These are phyloP conservation scores for Friedmanniomyces simplex DNA, from an alignment of 495 filamentous ascomycete species.

Conservation along the genomic window DNA sequence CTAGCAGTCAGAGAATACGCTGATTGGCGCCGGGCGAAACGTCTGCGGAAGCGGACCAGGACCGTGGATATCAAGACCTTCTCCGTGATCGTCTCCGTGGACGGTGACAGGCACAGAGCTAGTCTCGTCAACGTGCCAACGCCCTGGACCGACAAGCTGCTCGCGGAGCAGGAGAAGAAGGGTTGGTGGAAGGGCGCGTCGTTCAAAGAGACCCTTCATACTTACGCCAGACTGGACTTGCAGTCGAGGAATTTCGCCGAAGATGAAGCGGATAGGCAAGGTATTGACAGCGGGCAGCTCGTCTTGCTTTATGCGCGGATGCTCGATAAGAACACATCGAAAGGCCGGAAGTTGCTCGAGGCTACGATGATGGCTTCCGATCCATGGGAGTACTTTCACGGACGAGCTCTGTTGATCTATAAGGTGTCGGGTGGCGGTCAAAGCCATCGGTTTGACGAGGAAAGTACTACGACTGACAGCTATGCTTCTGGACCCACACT, in stretches of 20 bases:
- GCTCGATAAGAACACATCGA: background rate
- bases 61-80: background rate
- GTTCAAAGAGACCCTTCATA: background rate
- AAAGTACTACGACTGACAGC: background rate
- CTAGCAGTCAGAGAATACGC: background rate
- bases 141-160: background rate
- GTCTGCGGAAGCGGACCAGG: slow-evolving; percentile 14
- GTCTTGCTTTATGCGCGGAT: background rate
- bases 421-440: background rate
- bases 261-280: background rate
- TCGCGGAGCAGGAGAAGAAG: background rate
- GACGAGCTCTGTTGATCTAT: background rate
- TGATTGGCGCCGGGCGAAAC: slow-evolving; percentile 4
- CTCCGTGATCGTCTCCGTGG: background rate
- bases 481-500: background rate
- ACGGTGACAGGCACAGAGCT: background rate
- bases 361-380: background rate
- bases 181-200: slow-evolving; percentile 1
- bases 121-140: background rate
- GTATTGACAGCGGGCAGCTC: background rate
- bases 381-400: slow-evolving; percentile 3
- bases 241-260: background rate
- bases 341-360: background rate
- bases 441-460: background rate
- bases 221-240: background rate